Percentiles rank a stretch among this genome's conserved stretches.
Evolutionary conservation across 768 basidiomycete genomes (phyloP).

Genomic region (Naematelia aurantialba): DNA sequence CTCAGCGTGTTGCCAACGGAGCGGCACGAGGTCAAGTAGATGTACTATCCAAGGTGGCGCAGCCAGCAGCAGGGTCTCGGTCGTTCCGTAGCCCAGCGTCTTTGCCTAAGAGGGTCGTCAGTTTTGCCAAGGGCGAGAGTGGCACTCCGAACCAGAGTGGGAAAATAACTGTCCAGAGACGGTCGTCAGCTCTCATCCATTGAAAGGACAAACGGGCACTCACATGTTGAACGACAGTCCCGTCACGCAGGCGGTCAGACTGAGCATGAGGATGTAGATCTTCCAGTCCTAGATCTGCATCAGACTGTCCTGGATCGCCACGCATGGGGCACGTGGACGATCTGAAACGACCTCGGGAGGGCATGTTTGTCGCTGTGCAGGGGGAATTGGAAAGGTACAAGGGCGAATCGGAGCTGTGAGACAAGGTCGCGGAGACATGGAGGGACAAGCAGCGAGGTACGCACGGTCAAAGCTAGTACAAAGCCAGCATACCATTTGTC

Average conservation of each 20-base stretch:
- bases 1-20: not conserved
- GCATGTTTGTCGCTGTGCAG: too few relatives aligned
- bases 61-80: constrained; percentile 35
- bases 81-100: constrained; percentile 36
- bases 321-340: too few relatives aligned
- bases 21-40: too few relatives aligned
- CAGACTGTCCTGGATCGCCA: not conserved
- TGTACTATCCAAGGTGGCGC: constrained; percentile 38
- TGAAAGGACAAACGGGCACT: constrained; percentile 1
- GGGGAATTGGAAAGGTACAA: too few relatives aligned
- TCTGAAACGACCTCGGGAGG: too few relatives aligned
- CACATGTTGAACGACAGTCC: constrained; percentile 34
- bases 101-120: constrained; percentile 14
- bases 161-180: constrained; percentile 20
- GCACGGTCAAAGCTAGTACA: constrained; percentile 24
- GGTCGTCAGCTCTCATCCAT: not conserved
- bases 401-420: too few relatives aligned
- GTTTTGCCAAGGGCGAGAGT: not conserved
- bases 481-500: constrained; percentile 28
- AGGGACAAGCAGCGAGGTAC: too few relatives aligned
- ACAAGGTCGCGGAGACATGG: constrained; percentile 1
- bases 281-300: constrained; percentile 27
- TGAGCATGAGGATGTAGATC: constrained; percentile 34
- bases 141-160: constrained; percentile 17
- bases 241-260: constrained; percentile 29